Conservation (phyloP, 2,329 filamentous ascomycete genomes). For the Fusarium nelsonii region DNA sequence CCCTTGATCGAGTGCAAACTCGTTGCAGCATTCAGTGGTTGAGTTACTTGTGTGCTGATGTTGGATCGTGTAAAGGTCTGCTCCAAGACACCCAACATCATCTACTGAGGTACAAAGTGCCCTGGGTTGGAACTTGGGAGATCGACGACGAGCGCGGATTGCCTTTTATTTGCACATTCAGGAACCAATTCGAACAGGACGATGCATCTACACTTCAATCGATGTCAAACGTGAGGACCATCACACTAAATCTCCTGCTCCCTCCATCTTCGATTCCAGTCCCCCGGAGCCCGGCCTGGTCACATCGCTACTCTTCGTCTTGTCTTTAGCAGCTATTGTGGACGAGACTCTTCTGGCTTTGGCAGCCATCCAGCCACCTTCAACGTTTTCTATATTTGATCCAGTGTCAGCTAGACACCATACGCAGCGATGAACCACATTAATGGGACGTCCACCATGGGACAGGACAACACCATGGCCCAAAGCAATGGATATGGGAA, state of each 20-base stretch:
- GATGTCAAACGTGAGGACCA: constrained; percentile 43
- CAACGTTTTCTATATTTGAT: constrained; percentile 7
- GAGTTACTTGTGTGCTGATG: constrained; percentile 23
- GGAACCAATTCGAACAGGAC: constrained; percentile 39
- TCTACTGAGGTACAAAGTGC: constrained; percentile 19
- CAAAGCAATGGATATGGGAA: constrained; percentile 52
- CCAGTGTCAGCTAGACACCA: constrained; percentile 40
- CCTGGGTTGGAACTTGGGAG: constrained; percentile 26
- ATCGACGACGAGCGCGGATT: constrained; percentile 31
- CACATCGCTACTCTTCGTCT: constrained; percentile 20
- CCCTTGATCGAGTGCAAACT: constrained; percentile 28
- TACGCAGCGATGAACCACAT: constrained; percentile 51
- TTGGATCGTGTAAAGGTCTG: constrained; percentile 26
- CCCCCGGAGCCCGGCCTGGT: constrained; percentile 24
- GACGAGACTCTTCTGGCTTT: constrained; percentile 10
- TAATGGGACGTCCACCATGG: constrained; percentile 51
- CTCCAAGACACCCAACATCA: constrained; percentile 21
- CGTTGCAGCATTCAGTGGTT: constrained; percentile 35
- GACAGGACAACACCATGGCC: constrained; percentile 50
- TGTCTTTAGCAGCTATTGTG: constrained; percentile 6
- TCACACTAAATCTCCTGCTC: constrained; percentile 36
- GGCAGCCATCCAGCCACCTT: neutral
- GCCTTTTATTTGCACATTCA: constrained; percentile 35
- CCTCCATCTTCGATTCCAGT: constrained; percentile 26
- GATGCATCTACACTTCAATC: constrained; percentile 43